Evolutionary conservation across 2,329 filamentous ascomycete species (phyloP).

Genomic region (Ascochyta clinopodiicola): DNA sequence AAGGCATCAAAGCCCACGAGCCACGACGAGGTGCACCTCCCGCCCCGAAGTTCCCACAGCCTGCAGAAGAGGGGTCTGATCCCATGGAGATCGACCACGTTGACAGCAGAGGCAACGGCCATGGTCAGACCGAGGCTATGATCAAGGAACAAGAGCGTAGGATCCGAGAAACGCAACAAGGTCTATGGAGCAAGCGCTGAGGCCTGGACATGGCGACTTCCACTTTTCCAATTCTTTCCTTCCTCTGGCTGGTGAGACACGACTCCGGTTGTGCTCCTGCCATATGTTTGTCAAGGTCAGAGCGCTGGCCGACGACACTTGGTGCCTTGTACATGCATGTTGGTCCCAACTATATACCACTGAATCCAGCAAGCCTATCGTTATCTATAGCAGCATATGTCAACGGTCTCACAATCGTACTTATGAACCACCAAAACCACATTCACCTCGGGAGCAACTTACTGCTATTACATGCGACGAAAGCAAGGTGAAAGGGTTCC

Average conservation of each 20-base stretch:
- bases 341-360: slow-evolving; percentile 12
- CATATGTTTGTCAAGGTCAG: slow-evolving; percentile 1
- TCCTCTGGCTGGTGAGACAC: not conserved
- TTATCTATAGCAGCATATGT: not conserved
- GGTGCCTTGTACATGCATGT: slow-evolving; percentile 2
- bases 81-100: slow-evolving; percentile 56
- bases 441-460: not conserved
- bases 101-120: slow-evolving; percentile 64
- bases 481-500: slow-evolving; percentile 3
- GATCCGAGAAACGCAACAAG: slow-evolving; percentile 65
- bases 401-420: not conserved
- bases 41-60: slow-evolving; percentile 41
- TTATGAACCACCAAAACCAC: not conserved
- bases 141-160: slow-evolving; percentile 66
- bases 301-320: slow-evolving; percentile 8
- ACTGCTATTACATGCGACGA: not conserved
- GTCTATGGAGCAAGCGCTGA: slow-evolving; percentile 58
- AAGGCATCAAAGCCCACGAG: slow-evolving; percentile 64
- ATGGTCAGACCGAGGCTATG: slow-evolving; percentile 68
- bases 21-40: slow-evolving; percentile 51
- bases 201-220: not conserved
- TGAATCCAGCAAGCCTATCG: slow-evolving; percentile 3
- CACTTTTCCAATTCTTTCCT: not conserved
- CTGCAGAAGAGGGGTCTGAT: slow-evolving; percentile 39
- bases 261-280: not conserved